Evolutionary conservation across 371 early-diverging fungal species (phyloP), one percentile per base, ranked within the genome.

Genomic region (Parasitella parasitica): DNA sequence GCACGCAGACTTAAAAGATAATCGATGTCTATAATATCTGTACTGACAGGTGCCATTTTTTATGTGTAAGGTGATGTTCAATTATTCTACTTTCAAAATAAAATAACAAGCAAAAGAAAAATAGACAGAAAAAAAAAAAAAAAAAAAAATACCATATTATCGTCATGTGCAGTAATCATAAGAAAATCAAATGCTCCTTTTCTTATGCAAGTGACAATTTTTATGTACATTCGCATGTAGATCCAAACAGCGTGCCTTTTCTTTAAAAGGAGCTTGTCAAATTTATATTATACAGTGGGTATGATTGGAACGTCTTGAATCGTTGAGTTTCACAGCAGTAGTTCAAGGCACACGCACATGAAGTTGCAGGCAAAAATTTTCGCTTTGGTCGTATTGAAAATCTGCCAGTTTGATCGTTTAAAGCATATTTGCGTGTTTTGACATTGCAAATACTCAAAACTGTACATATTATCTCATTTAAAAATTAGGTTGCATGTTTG

Each of bases 1-100:
- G 94, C 84, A 20, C 73, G 76, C 59, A 96, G 84, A 27, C 92
- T 89, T 57, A 71, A 74, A 36, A 95, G 82, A 66, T 91, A 86
- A 27, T 68, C 55, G 22, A 20, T 43, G 9, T 43, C 22, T 20
- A 11, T 43, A 20, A 6, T 39, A 24, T 51, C 24, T 9, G 26
- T 39, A 38, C 18, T 28, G 28, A 24, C 27, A 39, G 51, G 26
- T 32, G 41, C 37, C 37, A 36, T 57, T 1, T 24, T 51, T 24
- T 39, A 27, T 22, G 11, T 49, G 22, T 36, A 6, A 49, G 4
- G 16, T 15, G n/a, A 53, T 27, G 41, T 20, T 43, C 43, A 7
- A 43, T 43, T 43, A 43, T 43, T 43, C 11, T 43, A 43, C 43
- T 43, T 43, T 43, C 43, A 43, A 43, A 43, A 43, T 43, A 43